Base-by-base conservation (phyloP, 1,284 basidiomycete species). In the Puccinia triticina region DNA sequence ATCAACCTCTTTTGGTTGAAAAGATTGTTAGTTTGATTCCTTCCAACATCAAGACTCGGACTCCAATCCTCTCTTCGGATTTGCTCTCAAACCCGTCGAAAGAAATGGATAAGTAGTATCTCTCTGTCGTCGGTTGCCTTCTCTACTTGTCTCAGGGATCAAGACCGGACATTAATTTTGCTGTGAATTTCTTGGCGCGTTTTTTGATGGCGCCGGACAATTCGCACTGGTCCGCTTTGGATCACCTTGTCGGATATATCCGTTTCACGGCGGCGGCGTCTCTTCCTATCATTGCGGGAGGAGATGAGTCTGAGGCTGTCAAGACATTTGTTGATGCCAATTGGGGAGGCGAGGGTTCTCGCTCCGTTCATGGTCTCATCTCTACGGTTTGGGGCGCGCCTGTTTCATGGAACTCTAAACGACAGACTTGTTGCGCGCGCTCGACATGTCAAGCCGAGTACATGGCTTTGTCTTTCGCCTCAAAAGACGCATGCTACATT, bases 371-470 rank as follows among this genome's bases (percentile, higher is more conserved):
- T n/a, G n/a, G n/a, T 8, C 57, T 43, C 50, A 57, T 80, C 1
- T 59, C 53, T 0, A 34, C 29, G 23, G 32, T 72, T 0, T 73
- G 50, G 29, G 69, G 78, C 12, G 21, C 53, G 12, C 69, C 69
- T 10, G 29, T 80, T 29, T 57, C 40, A 1, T 80, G 78, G 78
- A 12, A 21, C n/a, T 72, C 78, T 26, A 80, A 57, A 26, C 34
- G 69, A 1, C 78, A 72, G 48, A 43, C 50, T 21, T 80, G 78
- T 43, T 50, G 61, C 1, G 67, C 78, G 0, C 34, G 37, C 1
- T 80, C 69, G 11, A 80, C 78, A 2, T 72, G 53, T 26, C 78
- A 80, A 14, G 77, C 77, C 8, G 74, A 77, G 57, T 77, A 61
- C n/a, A 77, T 77, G 74, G 74, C 57, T 37, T 32, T 77, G 4